phyloP scores from a whole-genome alignment of 148 eudicot species.

The Vaccinium darrowii region DNA sequence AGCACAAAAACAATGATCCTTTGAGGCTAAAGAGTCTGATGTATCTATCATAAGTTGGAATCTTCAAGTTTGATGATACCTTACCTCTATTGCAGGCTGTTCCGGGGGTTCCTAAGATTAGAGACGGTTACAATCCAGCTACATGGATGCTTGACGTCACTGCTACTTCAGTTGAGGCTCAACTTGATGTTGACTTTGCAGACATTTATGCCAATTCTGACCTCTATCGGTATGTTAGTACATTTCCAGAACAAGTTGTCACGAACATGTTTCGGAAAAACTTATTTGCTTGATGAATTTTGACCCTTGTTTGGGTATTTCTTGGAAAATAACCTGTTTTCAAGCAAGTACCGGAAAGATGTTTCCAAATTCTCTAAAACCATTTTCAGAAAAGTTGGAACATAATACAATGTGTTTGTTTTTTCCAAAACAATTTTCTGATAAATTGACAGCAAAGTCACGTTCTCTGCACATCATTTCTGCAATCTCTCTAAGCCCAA shows the following conservation, averaged over 20 bases:
- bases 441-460: background rate
- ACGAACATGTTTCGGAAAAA: background rate
- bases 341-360: background rate
- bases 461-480: background rate
- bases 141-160: conserved; percentile 27
- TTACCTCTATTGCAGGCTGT: conserved; percentile 27
- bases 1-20: background rate
- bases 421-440: background rate
- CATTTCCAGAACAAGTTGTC: background rate
- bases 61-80: background rate
- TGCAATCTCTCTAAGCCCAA: background rate
- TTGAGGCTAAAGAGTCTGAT: background rate
- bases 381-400: background rate
- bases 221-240: conserved; percentile 14
- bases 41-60: background rate
- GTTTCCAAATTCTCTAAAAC: background rate
- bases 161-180: conserved; percentile 16
- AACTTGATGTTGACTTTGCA: conserved; percentile 23
- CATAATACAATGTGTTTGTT: background rate
- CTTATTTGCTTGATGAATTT: background rate
- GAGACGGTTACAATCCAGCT: conserved; percentile 22
- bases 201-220: conserved; percentile 20
- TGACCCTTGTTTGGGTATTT: background rate
- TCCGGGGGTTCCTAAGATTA: conserved; percentile 33
- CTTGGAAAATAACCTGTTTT: background rate